A percentile compares a stretch with the other conserved stretches of the same genome.
These are phyloP conservation scores for Kodamaea kaohsiungensis DNA, from an alignment of 805 yeast genomes.

Conservation along the genomic window DNA sequence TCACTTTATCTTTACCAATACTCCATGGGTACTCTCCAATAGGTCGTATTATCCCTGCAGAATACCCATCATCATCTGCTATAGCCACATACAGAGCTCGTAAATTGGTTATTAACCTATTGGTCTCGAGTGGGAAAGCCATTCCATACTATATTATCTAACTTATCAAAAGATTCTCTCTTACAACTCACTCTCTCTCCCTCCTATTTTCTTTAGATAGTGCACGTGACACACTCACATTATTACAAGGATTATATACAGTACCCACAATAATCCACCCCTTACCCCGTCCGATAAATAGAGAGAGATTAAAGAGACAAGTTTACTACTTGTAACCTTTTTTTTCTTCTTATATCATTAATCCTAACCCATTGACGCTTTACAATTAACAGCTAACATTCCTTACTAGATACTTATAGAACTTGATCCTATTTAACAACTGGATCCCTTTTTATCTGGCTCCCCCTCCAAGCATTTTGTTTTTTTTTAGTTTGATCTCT, in stretches of 20 bases:
- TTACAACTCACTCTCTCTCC: background rate
- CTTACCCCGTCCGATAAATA: background rate
- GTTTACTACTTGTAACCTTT: background rate
- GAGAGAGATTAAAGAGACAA: background rate
- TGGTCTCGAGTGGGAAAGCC: constrained; percentile 40
- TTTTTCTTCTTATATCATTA: background rate
- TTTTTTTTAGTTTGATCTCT: background rate
- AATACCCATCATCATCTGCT: constrained; percentile 24
- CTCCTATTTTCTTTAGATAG: background rate
- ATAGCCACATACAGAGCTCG: constrained; percentile 27
- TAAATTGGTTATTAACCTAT: constrained; percentile 30
- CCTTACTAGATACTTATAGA: background rate
- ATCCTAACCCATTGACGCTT: background rate
- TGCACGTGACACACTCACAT: background rate
- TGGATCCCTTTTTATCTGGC: background rate
- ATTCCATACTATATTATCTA: constrained; percentile 21
- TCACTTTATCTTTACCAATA: background rate
- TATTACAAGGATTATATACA: too few relatives aligned
- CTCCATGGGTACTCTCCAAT: background rate
- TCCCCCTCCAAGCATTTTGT: background rate
- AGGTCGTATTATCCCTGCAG: constrained; percentile 7
- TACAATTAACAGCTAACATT: background rate
- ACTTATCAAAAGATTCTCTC: background rate
- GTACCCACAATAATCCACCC: background rate
- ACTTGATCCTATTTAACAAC: background rate